Evolutionary conservation across 2,329 filamentous ascomycete species (phyloP).

Genomic region (Sporothrix euskadiensis): DNA sequence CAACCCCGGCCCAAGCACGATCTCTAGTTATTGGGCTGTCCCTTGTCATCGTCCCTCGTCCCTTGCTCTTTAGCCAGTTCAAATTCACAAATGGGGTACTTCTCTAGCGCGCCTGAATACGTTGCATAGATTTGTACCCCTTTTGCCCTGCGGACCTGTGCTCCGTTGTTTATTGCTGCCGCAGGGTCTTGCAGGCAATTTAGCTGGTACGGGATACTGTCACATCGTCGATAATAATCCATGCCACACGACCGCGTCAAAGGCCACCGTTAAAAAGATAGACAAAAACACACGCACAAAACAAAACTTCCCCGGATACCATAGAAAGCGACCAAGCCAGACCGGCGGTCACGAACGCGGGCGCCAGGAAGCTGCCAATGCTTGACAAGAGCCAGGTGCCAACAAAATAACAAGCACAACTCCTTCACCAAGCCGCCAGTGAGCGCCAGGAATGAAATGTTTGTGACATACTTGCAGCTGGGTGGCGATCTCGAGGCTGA

Average conservation of each 20-base stretch:
- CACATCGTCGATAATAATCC: neutral
- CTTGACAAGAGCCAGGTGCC: neutral
- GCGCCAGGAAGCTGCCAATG: neutral
- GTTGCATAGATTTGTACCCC: neutral
- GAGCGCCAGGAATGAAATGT: neutral
- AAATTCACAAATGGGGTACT: neutral
- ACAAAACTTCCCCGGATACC: neutral
- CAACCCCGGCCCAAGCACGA: neutral
- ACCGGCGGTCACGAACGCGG: neutral
- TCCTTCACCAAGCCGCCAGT: neutral
- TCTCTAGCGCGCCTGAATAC: constrained; percentile 8
- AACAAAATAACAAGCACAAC: neutral
- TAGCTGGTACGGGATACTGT: neutral
- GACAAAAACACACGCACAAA: neutral
- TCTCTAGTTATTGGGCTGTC: neutral
- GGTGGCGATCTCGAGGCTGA: constrained; percentile 10
- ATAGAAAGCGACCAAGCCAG: neutral
- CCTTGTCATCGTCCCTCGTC: neutral
- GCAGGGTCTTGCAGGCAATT: constrained; percentile 5
- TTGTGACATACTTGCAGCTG: neutral
- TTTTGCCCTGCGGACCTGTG: neutral
- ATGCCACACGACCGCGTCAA: neutral
- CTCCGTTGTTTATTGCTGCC: constrained; percentile 9
- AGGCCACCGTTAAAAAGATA: neutral
- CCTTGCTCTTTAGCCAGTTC: neutral